Base-by-base conservation (phyloP, 1,284 basidiomycete species). In the Leccinum subrobustum region DNA sequence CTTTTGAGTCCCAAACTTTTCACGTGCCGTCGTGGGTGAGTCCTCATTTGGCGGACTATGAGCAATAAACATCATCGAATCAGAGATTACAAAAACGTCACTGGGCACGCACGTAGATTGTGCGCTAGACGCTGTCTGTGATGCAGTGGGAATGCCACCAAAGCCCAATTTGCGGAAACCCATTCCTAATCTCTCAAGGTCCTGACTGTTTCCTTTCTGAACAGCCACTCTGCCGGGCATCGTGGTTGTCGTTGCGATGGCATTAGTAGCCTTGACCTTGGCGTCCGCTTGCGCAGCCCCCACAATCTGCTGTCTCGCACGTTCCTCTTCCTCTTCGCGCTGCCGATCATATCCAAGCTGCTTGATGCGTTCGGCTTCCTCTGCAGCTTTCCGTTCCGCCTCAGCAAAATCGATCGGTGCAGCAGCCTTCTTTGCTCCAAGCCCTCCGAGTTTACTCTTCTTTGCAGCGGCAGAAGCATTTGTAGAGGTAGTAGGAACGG, bases 1-100 rank as follows among this genome's bases (percentile, higher is more conserved):
- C 75, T 98, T 99, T 73, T 98, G 96, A 64, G 72, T 78, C 1
- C 93, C 92, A 73, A 99, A 99, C 70, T 94, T 94, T 27, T 95
- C 89, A 63, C 95, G 86, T 2, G 97, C 96, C 27, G 86, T 87
- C 12, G 85, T 93, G 1, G 88, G 85, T 55, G 90, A 82, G 54
- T 93, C 88, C 56, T 87, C 89, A 16, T 68, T 71, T 1, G 80
- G 65, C 6, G 74, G 62, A 27, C 60, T 66, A 53, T 20, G 37
- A 54, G 62, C 14, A 48, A 25, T 53, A 16, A 48, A 18, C 31
- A 47, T 50, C 50, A 27, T 58, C 39, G 59, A 61, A 54, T 18
- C 7, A 56, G 14, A 51, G 2, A 11, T 39, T 0, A 0, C 54
- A 16, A 37, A 55, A 47, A 2, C 27, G 52, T 35, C 20, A 57